Evolutionary conservation across 2,329 filamentous ascomycete species (phyloP).

Genomic region (Diaporthe citri): DNA sequence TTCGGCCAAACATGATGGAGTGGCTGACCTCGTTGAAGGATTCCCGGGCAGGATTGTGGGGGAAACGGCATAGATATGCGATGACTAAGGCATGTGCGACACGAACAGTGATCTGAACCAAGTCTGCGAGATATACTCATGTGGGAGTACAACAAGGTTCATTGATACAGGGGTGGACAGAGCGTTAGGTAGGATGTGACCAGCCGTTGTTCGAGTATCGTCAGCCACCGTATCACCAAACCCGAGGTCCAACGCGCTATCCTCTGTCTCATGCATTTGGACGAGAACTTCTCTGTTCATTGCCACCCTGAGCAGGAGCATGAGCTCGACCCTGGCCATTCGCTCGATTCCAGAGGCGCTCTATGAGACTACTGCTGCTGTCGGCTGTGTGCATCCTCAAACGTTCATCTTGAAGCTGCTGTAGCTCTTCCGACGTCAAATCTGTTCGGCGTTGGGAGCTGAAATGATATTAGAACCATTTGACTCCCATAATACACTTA

Average conservation of each 20-base stretch:
- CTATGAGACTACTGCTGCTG: neutral
- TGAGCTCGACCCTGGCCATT: neutral
- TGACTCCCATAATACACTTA: neutral
- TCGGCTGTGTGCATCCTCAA: conserved; percentile 4
- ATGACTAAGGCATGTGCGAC: too few species aligned
- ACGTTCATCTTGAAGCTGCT: conserved; percentile 23
- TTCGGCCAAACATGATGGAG: neutral
- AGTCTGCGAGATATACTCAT: conserved; percentile 1
- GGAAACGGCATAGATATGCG: neutral
- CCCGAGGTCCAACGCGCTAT: neutral
- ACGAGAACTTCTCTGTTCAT: neutral
- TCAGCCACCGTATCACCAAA: neutral
- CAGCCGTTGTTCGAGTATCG: neutral
- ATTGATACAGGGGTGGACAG: neutral
- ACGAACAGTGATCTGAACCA: neutral
- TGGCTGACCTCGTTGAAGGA: neutral
- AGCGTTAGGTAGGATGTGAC: neutral
- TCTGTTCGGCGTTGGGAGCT: neutral
- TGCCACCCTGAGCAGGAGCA: neutral
- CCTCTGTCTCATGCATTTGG: neutral
- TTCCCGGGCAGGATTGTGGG: neutral
- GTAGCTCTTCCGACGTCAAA: neutral
- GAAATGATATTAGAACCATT: neutral
- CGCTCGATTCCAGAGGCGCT: conserved; percentile 23
- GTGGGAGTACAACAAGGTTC: neutral